Evolutionary conservation across 2,329 filamentous ascomycete species (phyloP).

Genomic region (Diaporthe destruens): DNA sequence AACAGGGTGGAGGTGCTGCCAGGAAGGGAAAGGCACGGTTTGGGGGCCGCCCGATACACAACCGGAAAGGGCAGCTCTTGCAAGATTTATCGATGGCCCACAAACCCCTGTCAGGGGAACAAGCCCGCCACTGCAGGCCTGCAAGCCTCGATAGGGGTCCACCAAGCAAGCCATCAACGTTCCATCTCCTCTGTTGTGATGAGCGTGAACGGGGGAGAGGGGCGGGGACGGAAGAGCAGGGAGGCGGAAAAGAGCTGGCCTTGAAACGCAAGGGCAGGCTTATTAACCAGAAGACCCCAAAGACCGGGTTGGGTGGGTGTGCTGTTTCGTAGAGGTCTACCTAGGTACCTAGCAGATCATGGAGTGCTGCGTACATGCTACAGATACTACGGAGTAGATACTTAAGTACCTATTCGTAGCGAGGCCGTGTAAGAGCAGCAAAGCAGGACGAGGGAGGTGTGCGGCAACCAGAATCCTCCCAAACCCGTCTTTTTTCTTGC

Average conservation of each 20-base stretch:
- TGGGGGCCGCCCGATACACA: conserved; percentile 27
- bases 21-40: conserved; percentile 31
- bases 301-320: neutral
- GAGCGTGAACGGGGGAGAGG: neutral
- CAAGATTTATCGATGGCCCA: conserved; percentile 15
- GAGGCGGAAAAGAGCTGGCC: neutral
- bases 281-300: neutral
- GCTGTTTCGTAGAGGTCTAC: no score
- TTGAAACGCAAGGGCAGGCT: conserved; percentile 25
- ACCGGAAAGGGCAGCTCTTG: conserved; percentile 26
- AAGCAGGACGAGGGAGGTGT: neutral
- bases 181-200: conserved; percentile 21
- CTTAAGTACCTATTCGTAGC: neutral
- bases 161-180: conserved; percentile 32
- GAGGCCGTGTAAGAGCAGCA: neutral
- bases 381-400: no score
- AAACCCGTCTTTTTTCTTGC: conserved; percentile 13
- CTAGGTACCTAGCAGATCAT: neutral
- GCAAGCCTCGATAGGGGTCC: conserved; percentile 39
- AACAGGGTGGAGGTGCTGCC: conserved; percentile 24
- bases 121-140: neutral
- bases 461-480: conserved; percentile 29
- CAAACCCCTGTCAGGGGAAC: conserved; percentile 39
- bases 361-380: neutral
- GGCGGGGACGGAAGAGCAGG: neutral